Percentiles rank a stretch among this genome's conserved stretches.
Evolutionary conservation across 2,329 filamentous ascomycete species (phyloP).

Genomic region (Stagonosporopsis vannaccii): DNA sequence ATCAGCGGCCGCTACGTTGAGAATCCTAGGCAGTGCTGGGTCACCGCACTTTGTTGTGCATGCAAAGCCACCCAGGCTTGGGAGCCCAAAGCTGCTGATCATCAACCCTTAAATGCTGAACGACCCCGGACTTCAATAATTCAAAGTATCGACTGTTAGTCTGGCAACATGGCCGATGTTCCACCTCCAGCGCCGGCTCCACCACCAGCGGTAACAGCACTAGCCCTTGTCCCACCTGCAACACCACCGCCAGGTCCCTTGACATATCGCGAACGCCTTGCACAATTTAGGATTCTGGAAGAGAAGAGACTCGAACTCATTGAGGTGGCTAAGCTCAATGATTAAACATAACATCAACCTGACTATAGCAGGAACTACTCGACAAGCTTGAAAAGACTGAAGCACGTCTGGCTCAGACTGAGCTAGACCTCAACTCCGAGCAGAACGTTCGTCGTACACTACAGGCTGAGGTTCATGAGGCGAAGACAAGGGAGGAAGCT

Average conservation of each 20-base stretch:
- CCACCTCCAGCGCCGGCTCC: slow-evolving; percentile 18
- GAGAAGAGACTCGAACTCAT: slow-evolving; percentile 49
- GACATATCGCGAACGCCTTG: slow-evolving; percentile 44
- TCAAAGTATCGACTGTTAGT: slow-evolving; percentile 13
- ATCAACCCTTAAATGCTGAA: slow-evolving; percentile 37
- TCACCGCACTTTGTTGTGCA: slow-evolving; percentile 44
- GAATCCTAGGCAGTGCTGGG: slow-evolving; percentile 39
- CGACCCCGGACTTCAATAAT: slow-evolving; percentile 31
- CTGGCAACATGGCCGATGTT: slow-evolving; percentile 30
- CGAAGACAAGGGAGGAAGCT: slow-evolving; percentile 35
- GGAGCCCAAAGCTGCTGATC: slow-evolving; percentile 38
- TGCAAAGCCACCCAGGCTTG: slow-evolving; percentile 41
- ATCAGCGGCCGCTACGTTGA: slow-evolving; percentile 48
- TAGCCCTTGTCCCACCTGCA: slow-evolving; percentile 15
- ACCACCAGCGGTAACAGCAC: slow-evolving; percentile 14
- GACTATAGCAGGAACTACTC: slow-evolving; percentile 40
- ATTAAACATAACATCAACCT: background rate
- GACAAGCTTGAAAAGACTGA: slow-evolving; percentile 49
- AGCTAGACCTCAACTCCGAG: slow-evolving; percentile 48
- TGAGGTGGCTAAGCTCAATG: slow-evolving; percentile 30
- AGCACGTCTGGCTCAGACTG: slow-evolving; percentile 45
- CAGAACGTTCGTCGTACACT: slow-evolving; percentile 48
- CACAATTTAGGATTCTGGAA: slow-evolving; percentile 48
- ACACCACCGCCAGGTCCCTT: slow-evolving; percentile 24
- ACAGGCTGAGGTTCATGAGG: slow-evolving; percentile 44